A percentile compares a stretch with the other conserved stretches of the same genome.
Conservation (phyloP, 805 yeast species). For the Wickerhamiella slavikovae region DNA sequence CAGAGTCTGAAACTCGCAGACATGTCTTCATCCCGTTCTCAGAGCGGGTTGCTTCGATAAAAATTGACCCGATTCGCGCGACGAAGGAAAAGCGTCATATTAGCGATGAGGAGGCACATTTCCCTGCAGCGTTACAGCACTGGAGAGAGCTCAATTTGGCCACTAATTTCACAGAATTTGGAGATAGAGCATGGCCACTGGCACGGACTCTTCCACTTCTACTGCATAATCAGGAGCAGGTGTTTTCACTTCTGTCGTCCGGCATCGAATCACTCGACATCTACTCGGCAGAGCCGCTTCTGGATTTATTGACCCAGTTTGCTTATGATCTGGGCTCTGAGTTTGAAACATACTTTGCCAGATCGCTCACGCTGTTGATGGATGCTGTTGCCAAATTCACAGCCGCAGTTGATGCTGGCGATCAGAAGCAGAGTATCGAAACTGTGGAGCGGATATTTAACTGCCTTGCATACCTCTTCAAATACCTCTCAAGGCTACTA, state of each 20-base stretch:
- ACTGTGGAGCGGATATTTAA: constrained; percentile 71
- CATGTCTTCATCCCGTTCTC: constrained; percentile 44
- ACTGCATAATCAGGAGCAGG: constrained; percentile 42
- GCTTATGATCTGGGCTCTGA: constrained; percentile 87
- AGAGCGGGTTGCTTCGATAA: constrained; percentile 64
- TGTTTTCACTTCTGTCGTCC: constrained; percentile 31
- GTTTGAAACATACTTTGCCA: constrained; percentile 48
- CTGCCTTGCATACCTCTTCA: constrained; percentile 71
- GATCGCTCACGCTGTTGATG: constrained; percentile 30
- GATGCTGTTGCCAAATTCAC: constrained; percentile 24
- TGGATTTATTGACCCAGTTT: constrained; percentile 67
- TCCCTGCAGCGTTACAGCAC: constrained; percentile 55
- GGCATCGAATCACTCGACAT: constrained; percentile 38
- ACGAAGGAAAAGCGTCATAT: constrained; percentile 8
- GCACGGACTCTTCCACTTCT: constrained; percentile 64
- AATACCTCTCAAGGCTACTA: constrained; percentile 52
- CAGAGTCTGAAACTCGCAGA: constrained; percentile 5
- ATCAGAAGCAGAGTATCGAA: no score
- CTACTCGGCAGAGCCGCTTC: constrained; percentile 55
- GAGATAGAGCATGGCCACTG: constrained; percentile 30
- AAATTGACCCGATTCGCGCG: constrained; percentile 46
- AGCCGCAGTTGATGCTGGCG: constrained; percentile 21
- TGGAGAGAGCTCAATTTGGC: constrained; percentile 81
- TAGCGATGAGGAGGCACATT: constrained; percentile 34
- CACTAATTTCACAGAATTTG: constrained; percentile 43